These are phyloP conservation scores for Microascus cirrosus DNA, from an alignment of 2,329 filamentous ascomycete genomes.

Conservation along the genomic window DNA sequence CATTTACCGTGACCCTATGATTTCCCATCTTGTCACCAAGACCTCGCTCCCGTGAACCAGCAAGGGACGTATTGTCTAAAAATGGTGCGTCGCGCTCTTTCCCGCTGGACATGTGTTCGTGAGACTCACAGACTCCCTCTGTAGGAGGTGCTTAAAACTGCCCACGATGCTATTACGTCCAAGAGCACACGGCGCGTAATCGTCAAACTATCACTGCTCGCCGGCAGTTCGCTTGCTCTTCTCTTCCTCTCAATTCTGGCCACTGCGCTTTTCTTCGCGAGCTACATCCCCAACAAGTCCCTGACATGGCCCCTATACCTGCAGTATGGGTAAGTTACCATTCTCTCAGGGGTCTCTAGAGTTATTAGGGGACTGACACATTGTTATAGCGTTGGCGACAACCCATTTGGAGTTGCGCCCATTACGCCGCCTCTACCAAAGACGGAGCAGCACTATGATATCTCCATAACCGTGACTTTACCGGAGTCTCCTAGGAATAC, in stretches of 20 bases:
- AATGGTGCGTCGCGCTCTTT: background rate
- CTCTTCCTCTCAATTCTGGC: constrained; percentile 34
- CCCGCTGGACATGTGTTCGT: background rate
- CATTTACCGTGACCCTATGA: no score
- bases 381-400: constrained; percentile 23
- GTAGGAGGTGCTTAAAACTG: background rate
- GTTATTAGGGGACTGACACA: background rate
- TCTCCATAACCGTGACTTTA: constrained; percentile 62
- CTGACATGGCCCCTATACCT: constrained; percentile 40
- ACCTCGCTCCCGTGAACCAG: background rate
- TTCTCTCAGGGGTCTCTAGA: background rate
- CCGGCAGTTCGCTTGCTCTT: constrained; percentile 28
- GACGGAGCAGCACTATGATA: constrained; percentile 71
- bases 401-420: constrained; percentile 40
- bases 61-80: background rate
- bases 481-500: constrained; percentile 70
- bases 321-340: constrained; percentile 41
- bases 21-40: background rate
- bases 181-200: constrained; percentile 37
- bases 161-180: constrained; percentile 28
- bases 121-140: background rate
- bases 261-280: constrained; percentile 43
- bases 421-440: constrained; percentile 44
- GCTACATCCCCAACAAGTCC: constrained; percentile 44
- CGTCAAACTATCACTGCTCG: constrained; percentile 33